Base-by-base conservation (phyloP, 1,284 basidiomycete species). In the Mrakiaceae sp. region DNA sequence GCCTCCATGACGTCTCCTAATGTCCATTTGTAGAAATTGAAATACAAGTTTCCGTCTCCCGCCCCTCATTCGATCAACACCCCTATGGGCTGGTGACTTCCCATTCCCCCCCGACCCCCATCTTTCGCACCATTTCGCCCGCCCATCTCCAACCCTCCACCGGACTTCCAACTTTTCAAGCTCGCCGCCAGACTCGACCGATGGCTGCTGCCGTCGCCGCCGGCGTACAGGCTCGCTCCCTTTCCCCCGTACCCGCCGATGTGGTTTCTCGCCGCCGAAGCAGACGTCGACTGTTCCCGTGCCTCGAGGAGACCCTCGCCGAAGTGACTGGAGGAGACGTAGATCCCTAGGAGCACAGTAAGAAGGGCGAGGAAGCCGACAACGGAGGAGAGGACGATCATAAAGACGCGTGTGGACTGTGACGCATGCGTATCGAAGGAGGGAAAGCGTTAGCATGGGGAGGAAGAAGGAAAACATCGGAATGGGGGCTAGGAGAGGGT, bases 381-480 rank as follows among this genome's bases (percentile, higher is more conserved):
- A 11, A 62, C 14, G n/a, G 47, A 14, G 43, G 60, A n/a, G 46
- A 62, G 60, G 47, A 62, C 52, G 53, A 62, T 56, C 54, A 43
- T 42, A 5, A 43, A 43, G 9, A 5, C 54, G 40, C 54, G 54
- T 12, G 43, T 11, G 7, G 27, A 27, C 27, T 27, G 27, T 27
- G 27, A 27, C 27, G 27, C 27, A 27, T 27, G 27, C 27, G 27
- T 2, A 27, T 27, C 27, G 27, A 27, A 27, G 27, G 27, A 27
- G 27, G 27, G 27, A 27, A 27, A 27, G n/a, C 57, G 46, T 42
- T 55, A 40, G 5, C 39, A 42, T 7, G 27, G 39, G 2, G 27
- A 7, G 9, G 53, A 42, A 11, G 43, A 42, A 11, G 10, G 43
- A 3, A 55, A 42, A n/a, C 11, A 9, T 0, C 16, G 12, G 12